Conservation (phyloP, 2,329 filamentous ascomycete species). For the Arthrocladium fulminans region DNA sequence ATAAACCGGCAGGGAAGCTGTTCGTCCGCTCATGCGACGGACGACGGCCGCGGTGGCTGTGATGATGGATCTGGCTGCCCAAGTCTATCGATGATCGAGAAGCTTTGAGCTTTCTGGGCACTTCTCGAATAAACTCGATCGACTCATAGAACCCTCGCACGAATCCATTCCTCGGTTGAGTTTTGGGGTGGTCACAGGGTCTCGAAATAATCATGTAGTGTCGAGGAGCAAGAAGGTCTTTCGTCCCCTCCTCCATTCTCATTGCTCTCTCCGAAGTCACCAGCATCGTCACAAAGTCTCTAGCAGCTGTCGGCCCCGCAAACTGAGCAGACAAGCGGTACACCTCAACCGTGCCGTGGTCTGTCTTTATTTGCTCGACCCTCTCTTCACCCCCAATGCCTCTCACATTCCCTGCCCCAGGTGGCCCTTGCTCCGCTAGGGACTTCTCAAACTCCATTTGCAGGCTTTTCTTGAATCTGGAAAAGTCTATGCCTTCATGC, state of each 20-base stretch:
- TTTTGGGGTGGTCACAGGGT: slow-evolving; percentile 68
- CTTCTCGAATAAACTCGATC: slow-evolving; percentile 80
- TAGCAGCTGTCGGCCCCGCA: slow-evolving; percentile 73
- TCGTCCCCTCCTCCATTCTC: slow-evolving; percentile 26
- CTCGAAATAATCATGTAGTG: slow-evolving; percentile 84
- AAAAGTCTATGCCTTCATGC: slow-evolving; percentile 68
- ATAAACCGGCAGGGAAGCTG: background rate
- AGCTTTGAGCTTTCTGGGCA: slow-evolving; percentile 49
- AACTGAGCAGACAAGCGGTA: slow-evolving; percentile 85
- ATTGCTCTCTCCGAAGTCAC: slow-evolving; percentile 50
- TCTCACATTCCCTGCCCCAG: slow-evolving; percentile 66
- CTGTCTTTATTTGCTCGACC: slow-evolving; percentile 54
- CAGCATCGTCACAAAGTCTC: slow-evolving; percentile 78
- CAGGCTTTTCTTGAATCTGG: slow-evolving; percentile 67
- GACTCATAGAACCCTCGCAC: slow-evolving; percentile 84
- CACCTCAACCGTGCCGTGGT: slow-evolving; percentile 42
- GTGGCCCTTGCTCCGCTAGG: slow-evolving; percentile 59
- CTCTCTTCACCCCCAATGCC: slow-evolving; percentile 75
- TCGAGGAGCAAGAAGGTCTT: slow-evolving; percentile 37
- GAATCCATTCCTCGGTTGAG: slow-evolving; percentile 60
- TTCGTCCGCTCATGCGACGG: background rate
- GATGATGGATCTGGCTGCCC: background rate
- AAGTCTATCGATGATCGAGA: slow-evolving; percentile 18
- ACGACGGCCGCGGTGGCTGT: background rate
- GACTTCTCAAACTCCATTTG: slow-evolving; percentile 72